These are phyloP conservation scores for Metarhizium sp. DNA, from an alignment of 2,329 filamentous ascomycete genomes.

Conservation along the genomic window DNA sequence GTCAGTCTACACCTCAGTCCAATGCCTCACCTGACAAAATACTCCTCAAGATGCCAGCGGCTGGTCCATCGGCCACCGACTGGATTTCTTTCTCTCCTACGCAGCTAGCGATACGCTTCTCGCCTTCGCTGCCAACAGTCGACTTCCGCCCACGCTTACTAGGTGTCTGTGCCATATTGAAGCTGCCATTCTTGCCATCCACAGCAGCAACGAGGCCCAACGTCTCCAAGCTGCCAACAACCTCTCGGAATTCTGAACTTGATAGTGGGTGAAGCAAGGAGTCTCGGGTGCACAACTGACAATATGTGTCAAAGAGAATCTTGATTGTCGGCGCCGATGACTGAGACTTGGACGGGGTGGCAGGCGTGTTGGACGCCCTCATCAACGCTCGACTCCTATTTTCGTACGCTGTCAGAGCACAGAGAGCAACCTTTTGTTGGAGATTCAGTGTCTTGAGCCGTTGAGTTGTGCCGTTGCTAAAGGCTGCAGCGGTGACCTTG, in stretches of 20 bases:
- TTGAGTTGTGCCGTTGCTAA: conserved; percentile 80
- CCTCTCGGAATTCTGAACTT: conserved; percentile 87
- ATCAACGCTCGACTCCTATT: conserved; percentile 51
- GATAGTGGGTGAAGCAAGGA: conserved; percentile 85
- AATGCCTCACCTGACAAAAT: conserved; percentile 53
- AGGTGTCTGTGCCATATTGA: conserved; percentile 56
- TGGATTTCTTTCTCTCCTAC: conserved; percentile 74
- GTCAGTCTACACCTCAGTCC: conserved; percentile 28
- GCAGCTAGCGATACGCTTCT: conserved; percentile 69
- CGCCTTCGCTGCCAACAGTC: conserved; percentile 51
- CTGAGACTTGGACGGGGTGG: conserved; percentile 52
- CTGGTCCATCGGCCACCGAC: conserved; percentile 54
- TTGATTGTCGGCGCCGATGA: conserved; percentile 70
- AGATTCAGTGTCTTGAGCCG: conserved; percentile 82
- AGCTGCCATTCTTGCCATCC: conserved; percentile 61
- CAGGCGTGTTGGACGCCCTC: conserved; percentile 29
- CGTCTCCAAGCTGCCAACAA: conserved; percentile 81
- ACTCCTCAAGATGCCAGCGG: conserved; percentile 50
- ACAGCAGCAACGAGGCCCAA: conserved; percentile 66
- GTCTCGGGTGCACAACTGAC: conserved; percentile 71
- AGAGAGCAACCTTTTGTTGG: conserved; percentile 92
- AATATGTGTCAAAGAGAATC: conserved; percentile 76
- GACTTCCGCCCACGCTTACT: conserved; percentile 57
- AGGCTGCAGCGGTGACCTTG: conserved; percentile 79
- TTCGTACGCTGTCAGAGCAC: conserved; percentile 79